Percentiles rank a stretch among this genome's conserved stretches.
Conservation (phyloP, 1,284 basidiomycete species). For the Trichosporon faecale region DNA sequence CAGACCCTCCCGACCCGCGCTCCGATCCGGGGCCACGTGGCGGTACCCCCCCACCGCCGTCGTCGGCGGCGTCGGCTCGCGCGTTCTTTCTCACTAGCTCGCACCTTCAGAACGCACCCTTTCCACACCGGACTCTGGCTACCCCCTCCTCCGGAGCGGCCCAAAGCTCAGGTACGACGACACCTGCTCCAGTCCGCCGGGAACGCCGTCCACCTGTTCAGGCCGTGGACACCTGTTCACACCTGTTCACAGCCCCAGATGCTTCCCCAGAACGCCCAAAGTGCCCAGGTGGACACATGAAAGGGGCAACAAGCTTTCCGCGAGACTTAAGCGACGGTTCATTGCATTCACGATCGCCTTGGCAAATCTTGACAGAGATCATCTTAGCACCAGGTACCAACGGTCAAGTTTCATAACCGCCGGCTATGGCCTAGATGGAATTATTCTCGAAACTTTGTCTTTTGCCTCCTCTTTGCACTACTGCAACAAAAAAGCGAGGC, state of each 20-base stretch:
- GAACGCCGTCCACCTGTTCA: too few species aligned
- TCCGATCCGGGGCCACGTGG: background rate
- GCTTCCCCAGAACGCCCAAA: background rate
- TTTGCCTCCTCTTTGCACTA: too few species aligned
- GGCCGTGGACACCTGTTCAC: background rate
- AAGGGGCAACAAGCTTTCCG: background rate
- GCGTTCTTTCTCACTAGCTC: background rate
- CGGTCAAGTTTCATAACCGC: background rate
- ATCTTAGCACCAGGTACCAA: background rate
- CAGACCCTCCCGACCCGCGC: background rate
- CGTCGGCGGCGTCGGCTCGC: background rate
- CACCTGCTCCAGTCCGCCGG: background rate
- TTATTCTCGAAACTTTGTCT: background rate
- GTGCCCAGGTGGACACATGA: background rate
- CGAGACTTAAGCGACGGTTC: background rate
- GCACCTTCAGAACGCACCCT: background rate
- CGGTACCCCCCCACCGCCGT: background rate
- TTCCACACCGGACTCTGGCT: background rate
- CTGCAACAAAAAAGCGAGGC: background rate
- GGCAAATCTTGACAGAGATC: background rate
- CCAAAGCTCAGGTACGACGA: background rate
- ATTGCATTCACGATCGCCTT: background rate
- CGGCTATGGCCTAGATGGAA: background rate
- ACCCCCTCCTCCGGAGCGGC: background rate
- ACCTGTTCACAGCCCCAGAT: background rate